Evolutionary conservation across 129 eudicot genomes (phyloP), one percentile per base, ranked within the genome.

Genomic region (Smallanthus sonchifolius): DNA sequence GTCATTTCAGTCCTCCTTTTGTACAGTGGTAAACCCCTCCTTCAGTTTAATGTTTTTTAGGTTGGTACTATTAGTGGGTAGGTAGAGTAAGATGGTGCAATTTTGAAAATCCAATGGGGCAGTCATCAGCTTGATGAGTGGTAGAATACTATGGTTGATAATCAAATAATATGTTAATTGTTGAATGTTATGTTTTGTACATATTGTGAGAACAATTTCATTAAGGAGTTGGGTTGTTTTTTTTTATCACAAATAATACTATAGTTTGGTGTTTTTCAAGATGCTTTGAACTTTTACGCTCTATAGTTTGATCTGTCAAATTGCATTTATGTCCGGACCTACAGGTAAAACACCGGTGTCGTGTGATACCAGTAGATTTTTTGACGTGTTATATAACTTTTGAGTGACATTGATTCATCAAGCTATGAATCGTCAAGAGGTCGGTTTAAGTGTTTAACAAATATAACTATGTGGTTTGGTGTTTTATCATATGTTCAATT

Each of bases 31-130:
- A 68, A 11, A 34, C 38, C 30, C 70, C 37, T 45, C 45, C 78
- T 51, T 13, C 10, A 10, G 42, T 4, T 72, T 52, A 28, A 49
- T 49, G 59, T 64, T 75, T 48, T 30, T 61, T 79, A 65, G 83
- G 74, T 65, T 62, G 48, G 48, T 79, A 44, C 20, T 71, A 11
- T 68, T 72, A 54, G 73, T 65, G 19, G 67, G 78, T 79, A 72
- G 67, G 66, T 72, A 72, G 78, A 54, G 73, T 78, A 79, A 72
- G 73, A 48, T 19, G 65, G 81, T 47, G 63, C 75, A 77, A 54
- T 64, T 79, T 79, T 79, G 61, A 52, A 65, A 54, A 65, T 71
- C 71, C 24, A 37, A 42, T 52, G 43, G 52, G 78, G 62, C 8
- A 42, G 69, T 56, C 61, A 77, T 65, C 69, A 67, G 75, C 75